Base-by-base conservation (phyloP, 2,329 filamentous ascomycete species). In the Nothopassalora personata region DNA sequence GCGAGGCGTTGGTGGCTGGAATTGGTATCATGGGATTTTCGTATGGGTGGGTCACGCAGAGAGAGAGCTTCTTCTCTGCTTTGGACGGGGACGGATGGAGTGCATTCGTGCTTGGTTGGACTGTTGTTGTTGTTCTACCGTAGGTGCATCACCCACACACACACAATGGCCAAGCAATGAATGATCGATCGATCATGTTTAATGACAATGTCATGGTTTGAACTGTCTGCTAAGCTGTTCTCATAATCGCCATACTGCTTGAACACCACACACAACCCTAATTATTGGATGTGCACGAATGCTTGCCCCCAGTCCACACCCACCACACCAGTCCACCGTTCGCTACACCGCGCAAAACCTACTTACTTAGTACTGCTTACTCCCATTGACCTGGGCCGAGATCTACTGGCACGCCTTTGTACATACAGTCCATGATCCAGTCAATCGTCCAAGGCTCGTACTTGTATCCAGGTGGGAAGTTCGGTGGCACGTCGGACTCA, bases 371-470 rank as follows among this genome's bases (percentile, higher is more conserved):
- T n/a, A n/a, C 23, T 23, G 3, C 19, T 51, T 52, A 60, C 51
- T 59, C 60, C 60, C 60, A 62, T 34, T 62, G 49, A 18, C 60
- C 60, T 27, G 57, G 39, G 4, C 60, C 60, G 30, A 62, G 31
- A 34, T 62, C 57, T 19, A 62, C 60, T 5, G 60, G 36, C 11
- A 57, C 51, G 30, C 60, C 60, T 54, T 62, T 59, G 28, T 57
- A 56, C 60, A 62, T 62, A 28, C 60, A 62, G 45, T 62, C 60
- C 60, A 62, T 62, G 23, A 62, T 57, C 53, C 51, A 54, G 49
- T 57, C 57, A 34, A 61, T 64, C 39, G 60, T 66, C 63, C 64
- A 66, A 7, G 61, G 61, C 56, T 54, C 57, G 43, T 64, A 64
- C 50, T 58, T 60, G 31, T 63, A 57, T 5, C 64, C 64, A 13